Evolutionary conservation across 176 grass and related monocot species (phyloP), one percentile per base, ranked within the genome.

Genomic region (Musa itinerans): DNA sequence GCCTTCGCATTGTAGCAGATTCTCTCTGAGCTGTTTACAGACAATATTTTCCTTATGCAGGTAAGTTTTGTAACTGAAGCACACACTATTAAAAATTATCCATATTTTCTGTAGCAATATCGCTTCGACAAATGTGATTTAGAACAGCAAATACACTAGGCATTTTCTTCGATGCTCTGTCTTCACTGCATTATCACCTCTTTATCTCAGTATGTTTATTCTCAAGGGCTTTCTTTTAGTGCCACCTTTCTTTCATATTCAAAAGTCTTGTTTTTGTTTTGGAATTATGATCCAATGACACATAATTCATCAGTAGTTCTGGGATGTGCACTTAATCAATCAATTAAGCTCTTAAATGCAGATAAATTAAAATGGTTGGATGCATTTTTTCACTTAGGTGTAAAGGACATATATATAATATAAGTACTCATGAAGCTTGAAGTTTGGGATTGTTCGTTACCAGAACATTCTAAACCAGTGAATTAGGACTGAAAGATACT

Each of bases 21-120:
- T 98, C 84, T 98, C 95, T 21, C 74, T 98, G 50, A 83, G 86
- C 80, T 98, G 95, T 80, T 93, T 98, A 76, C 86, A 93, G 83
- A 91, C 85, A 86, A 87, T 98, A 72, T 98, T 98, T 87, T 93
- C 90, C 74, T 84, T 93, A 83, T 91, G 95, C 90, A 91, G 95
- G 95, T 98, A 86, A 54, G 25, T 50, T 23, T 76, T 8, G 25
- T 29, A 56, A 26, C 13, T 49, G 10, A 52, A 71, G 22, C 16
- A 71, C 34, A 52, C 10, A 21, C 16, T 7, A 62, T 71, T 10
- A 21, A 3, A 1, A 1, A 71, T 52, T 25, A n/a, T 10, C 4
- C 53, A 56, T 74, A 55, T 56, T 56, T 10, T 27, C 2, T 10
- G 20, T 52, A 63, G 23, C 2, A 9, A 65, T 26, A 10, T 43